Evolutionary conservation across 163 green algal species (phyloP).

Genomic region (Scenedesmus sp.): DNA sequence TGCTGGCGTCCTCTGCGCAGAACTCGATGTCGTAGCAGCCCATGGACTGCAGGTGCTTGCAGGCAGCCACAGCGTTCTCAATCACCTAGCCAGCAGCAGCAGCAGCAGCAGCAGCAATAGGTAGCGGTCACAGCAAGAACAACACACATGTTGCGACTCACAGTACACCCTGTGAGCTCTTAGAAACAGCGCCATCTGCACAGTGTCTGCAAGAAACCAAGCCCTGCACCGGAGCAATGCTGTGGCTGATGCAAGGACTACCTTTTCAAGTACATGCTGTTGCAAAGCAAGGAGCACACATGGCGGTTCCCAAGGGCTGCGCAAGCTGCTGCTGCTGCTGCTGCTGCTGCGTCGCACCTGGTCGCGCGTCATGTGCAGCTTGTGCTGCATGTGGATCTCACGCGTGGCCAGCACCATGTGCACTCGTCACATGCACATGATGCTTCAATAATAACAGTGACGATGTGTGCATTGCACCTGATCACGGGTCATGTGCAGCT

Average conservation of each 20-base stretch:
- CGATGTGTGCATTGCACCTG: constrained; percentile 64
- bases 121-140: too few relatives aligned
- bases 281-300: too few relatives aligned
- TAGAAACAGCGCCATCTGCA: too few relatives aligned
- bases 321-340: background rate
- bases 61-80: constrained; percentile 86
- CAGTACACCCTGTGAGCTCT: background rate
- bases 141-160: too few relatives aligned
- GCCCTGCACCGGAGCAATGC: background rate
- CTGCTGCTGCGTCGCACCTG: background rate
- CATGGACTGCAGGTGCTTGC: constrained; percentile 84
- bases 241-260: too few relatives aligned
- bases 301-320: background rate
- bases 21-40: constrained; percentile 99
- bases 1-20: constrained; percentile 94
- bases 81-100: constrained; percentile 79
- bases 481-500: constrained; percentile 90
- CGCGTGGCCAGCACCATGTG: constrained; percentile 98
- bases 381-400: constrained; percentile 97
- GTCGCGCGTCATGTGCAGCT: constrained; percentile 67
- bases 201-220: too few relatives aligned
- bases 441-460: background rate
- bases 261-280: too few relatives aligned
- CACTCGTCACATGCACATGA: constrained; percentile 69
- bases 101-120: background rate